Evolutionary conservation across 352 stramenopile genomes (phyloP).

Genomic region (Blastocystis sp.): DNA sequence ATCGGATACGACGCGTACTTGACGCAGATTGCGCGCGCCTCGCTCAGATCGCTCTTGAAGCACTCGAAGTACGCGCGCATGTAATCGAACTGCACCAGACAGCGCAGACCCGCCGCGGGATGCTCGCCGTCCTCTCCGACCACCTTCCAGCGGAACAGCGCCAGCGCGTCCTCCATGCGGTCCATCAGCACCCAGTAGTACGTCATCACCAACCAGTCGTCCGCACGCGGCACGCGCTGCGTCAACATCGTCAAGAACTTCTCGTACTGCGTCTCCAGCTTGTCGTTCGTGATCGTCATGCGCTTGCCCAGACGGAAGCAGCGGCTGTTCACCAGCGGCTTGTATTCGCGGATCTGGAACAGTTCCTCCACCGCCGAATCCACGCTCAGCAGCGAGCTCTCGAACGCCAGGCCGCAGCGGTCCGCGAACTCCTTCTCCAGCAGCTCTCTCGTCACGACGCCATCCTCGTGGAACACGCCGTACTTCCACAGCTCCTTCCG

Average conservation of each 20-base stretch:
- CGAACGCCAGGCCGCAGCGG: background rate
- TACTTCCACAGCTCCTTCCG: slow-evolving; percentile 64
- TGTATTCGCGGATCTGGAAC: slow-evolving; percentile 57
- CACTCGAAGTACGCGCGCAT: slow-evolving; percentile 67
- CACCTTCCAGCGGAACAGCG: background rate
- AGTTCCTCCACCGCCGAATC: background rate
- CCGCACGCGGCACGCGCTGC: background rate
- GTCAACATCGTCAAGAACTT: slow-evolving; percentile 21
- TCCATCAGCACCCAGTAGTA: slow-evolving; percentile 59
- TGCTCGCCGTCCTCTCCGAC: background rate
- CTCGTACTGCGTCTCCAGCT: slow-evolving; percentile 33
- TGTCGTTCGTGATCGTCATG: slow-evolving; percentile 27
- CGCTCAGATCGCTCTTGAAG: slow-evolving; percentile 61
- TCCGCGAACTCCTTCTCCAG: background rate
- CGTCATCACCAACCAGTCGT: slow-evolving; percentile 7
- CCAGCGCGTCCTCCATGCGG: slow-evolving; percentile 36
- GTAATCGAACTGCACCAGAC: slow-evolving; percentile 64
- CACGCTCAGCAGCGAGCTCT: background rate
- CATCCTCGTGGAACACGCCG: slow-evolving; percentile 63
- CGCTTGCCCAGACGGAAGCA: slow-evolving; percentile 46
- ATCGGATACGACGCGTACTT: slow-evolving; percentile 63
- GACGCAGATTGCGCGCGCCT: slow-evolving; percentile 61
- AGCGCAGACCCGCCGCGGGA: background rate
- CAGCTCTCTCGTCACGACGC: slow-evolving; percentile 60
- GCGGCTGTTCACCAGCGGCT: slow-evolving; percentile 47